These are phyloP conservation scores for Paulownia fortunei DNA, from an alignment of 257 asterid genomes.

Conservation along the genomic window DNA sequence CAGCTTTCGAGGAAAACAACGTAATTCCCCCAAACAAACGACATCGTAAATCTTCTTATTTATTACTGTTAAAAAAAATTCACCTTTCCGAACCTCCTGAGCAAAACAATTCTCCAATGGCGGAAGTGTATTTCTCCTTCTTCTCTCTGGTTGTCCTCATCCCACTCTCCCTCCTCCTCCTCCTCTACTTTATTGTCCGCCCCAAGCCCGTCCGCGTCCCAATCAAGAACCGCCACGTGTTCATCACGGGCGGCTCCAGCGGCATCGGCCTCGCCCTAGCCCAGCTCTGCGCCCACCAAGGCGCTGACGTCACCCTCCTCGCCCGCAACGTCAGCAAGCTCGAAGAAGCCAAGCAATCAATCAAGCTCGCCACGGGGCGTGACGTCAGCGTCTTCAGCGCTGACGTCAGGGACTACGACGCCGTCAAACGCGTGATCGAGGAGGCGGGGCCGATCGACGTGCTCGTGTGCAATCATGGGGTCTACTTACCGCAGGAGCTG, in stretches of 20 bases:
- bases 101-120: slow-evolving; percentile 46
- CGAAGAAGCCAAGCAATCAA: slow-evolving; percentile 74
- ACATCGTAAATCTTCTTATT: too few relatives aligned
- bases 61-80: not conserved
- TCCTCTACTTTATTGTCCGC: slow-evolving; percentile 71
- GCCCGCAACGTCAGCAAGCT: slow-evolving; percentile 75
- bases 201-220: slow-evolving; percentile 71
- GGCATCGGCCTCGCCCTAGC: slow-evolving; percentile 97
- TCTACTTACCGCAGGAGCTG: slow-evolving; percentile 76
- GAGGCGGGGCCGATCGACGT: slow-evolving; percentile 87
- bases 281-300: slow-evolving; percentile 64
- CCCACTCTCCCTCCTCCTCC: slow-evolving; percentile 61
- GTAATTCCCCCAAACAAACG: not conserved
- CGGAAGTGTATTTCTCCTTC: slow-evolving; percentile 50
- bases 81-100: too few relatives aligned
- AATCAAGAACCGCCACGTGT: slow-evolving; percentile 83
- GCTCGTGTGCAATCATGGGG: slow-evolving; percentile 89
- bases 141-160: slow-evolving; percentile 56
- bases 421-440: slow-evolving; percentile 60
- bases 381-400: slow-evolving; percentile 79
- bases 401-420: slow-evolving; percentile 84
- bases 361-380: slow-evolving; percentile 81
- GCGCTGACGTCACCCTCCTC: slow-evolving; percentile 79
- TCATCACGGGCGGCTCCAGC: slow-evolving; percentile 98
- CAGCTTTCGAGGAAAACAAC: not conserved